Conservation (phyloP, 2,329 filamentous ascomycete species). For the Mollisia scopiformis region DNA sequence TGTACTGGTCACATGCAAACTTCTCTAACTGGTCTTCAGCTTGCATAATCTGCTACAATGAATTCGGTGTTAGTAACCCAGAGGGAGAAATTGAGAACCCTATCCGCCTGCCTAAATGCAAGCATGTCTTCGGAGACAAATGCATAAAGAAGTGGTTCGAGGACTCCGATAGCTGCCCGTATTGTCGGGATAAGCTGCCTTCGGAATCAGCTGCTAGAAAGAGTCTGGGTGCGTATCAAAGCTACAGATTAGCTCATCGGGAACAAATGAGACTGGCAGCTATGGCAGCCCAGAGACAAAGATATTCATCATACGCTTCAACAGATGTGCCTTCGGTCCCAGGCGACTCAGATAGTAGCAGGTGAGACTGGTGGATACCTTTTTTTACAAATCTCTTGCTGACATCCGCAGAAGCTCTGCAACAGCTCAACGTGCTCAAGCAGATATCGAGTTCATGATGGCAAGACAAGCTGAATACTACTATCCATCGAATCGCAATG, state of each 20-base stretch:
- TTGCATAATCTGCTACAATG: conserved; percentile 68
- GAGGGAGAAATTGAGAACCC: conserved; percentile 61
- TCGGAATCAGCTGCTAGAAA: conserved; percentile 44
- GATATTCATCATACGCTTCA: background rate
- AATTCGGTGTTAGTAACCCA: conserved; percentile 58
- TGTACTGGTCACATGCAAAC: background rate
- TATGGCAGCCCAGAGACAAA: background rate
- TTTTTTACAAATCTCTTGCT: background rate
- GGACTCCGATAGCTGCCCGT: conserved; percentile 64
- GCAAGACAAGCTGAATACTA: conserved; percentile 20
- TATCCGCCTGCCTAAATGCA: conserved; percentile 62
- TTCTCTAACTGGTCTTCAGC: conserved; percentile 39
- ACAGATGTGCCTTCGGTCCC: background rate
- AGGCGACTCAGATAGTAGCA: background rate
- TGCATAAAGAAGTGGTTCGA: conserved; percentile 70
- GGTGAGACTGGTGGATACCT: too few relatives aligned
- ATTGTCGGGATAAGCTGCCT: conserved; percentile 64
- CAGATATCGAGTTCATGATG: conserved; percentile 13
- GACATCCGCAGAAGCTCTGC: background rate
- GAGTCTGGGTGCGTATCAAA: background rate
- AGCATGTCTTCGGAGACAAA: conserved; percentile 65
- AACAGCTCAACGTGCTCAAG: background rate
- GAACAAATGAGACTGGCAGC: conserved; percentile 9
- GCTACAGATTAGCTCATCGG: conserved; percentile 11
- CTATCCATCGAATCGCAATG: conserved; percentile 13